Conservation (phyloP, 345 rosid species). For the Trapa bicornis region DNA sequence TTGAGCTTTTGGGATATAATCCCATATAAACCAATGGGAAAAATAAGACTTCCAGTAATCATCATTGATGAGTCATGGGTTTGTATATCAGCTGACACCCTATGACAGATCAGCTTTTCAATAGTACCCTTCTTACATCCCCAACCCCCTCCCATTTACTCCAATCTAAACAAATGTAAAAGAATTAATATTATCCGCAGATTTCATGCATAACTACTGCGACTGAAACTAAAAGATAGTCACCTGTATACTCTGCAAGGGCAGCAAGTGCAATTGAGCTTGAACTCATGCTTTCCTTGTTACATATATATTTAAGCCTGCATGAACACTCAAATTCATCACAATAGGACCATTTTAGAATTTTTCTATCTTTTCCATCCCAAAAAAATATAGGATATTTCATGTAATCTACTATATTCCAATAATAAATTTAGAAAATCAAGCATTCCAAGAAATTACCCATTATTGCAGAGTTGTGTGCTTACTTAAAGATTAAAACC, state of each 20-base stretch:
- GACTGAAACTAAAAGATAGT: background rate
- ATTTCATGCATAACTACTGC: background rate
- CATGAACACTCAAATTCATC: constrained; percentile 5
- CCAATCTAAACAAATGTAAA: background rate
- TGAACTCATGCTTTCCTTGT: constrained; percentile 71
- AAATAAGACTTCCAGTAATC: too few relatives aligned
- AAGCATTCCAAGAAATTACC: background rate
- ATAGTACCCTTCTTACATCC: too few relatives aligned
- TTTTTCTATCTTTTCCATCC: background rate
- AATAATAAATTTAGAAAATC: background rate
- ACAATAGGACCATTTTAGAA: background rate
- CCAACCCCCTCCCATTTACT: too few relatives aligned
- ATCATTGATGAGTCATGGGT: too few relatives aligned
- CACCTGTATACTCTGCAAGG: constrained; percentile 88
- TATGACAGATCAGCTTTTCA: too few relatives aligned
- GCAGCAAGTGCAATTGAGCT: constrained; percentile 74
- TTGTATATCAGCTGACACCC: too few relatives aligned
- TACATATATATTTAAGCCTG: constrained; percentile 84
- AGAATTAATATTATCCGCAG: background rate
- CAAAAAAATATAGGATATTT: background rate
- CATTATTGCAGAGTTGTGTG: background rate
- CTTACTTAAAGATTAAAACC: background rate
- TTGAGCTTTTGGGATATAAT: too few relatives aligned
- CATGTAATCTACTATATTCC: background rate
- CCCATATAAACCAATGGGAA: too few relatives aligned